Conservation (phyloP, 2,329 filamentous ascomycete genomes). For the Penicillium janthinellum region DNA sequence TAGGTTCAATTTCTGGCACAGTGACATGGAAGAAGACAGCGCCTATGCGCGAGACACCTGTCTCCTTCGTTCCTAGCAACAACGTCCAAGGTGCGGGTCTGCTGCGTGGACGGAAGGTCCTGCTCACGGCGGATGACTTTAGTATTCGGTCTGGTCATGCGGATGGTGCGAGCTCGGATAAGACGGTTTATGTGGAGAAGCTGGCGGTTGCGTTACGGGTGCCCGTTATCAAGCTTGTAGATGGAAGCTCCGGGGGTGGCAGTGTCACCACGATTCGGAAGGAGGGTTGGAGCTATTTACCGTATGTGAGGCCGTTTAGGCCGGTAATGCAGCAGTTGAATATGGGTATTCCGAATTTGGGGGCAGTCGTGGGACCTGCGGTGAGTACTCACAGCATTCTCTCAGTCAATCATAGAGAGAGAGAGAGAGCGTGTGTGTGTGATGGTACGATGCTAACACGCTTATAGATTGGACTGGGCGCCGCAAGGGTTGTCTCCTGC, state of each 20-base stretch:
- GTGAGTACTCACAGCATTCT: conserved; percentile 26
- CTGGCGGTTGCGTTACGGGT: conserved; percentile 59
- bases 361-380: conserved; percentile 64
- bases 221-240: conserved; percentile 65
- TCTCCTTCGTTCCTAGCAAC: conserved; percentile 60
- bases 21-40: conserved; percentile 57
- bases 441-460: neutral
- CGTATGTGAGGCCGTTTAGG: conserved; percentile 57
- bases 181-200: conserved; percentile 65
- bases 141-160: conserved; percentile 65
- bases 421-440: no score
- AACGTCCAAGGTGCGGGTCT: conserved; percentile 63
- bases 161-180: conserved; percentile 60
- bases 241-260: conserved; percentile 65
- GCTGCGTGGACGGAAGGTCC: conserved; percentile 55
- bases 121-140: conserved; percentile 67
- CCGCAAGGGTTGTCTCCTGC: conserved; percentile 62
- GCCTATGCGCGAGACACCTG: conserved; percentile 43
- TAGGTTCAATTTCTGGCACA: conserved; percentile 62
- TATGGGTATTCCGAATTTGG: conserved; percentile 64
- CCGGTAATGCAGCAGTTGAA: conserved; percentile 62
- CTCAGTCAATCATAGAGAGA: no score
- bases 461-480: conserved; percentile 59
- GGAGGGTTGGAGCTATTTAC: conserved; percentile 62
- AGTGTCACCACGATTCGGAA: conserved; percentile 62